Conservation (phyloP, 345 rosid species). For the Viola odorata region DNA sequence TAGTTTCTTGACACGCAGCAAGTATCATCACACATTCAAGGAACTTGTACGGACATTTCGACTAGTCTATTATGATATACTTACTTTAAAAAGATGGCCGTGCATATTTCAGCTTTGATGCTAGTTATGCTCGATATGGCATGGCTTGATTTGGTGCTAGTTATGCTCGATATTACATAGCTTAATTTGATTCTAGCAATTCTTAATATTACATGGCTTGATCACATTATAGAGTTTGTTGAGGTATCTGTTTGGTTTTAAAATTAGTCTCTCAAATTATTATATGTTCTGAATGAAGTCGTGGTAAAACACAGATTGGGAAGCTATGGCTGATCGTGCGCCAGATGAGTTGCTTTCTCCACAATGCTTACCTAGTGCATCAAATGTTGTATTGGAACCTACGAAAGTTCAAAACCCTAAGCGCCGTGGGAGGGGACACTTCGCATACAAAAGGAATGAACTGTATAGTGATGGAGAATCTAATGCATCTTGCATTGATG, state of each 20-base stretch:
- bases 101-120: no score
- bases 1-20: no score
- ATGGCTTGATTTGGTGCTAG: not conserved
- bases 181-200: no score
- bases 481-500: conserved; percentile 23
- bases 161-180: not conserved
- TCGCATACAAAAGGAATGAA: conserved; percentile 52
- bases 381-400: conserved; percentile 56
- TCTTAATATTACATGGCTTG: not conserved
- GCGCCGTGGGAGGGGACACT: conserved; percentile 88
- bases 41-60: no score
- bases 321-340: conserved; percentile 68
- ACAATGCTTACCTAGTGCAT: conserved; percentile 48
- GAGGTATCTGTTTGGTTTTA: not conserved
- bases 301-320: conserved; percentile 61
- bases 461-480: conserved; percentile 52
- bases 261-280: not conserved
- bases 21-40: no score
- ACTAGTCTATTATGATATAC: no score
- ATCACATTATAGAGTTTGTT: not conserved
- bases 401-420: conserved; percentile 48
- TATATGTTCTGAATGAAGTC: conserved; percentile 2
- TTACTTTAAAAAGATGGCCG: no score
- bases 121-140: no score
- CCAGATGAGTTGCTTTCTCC: conserved; percentile 51